Evolutionary conservation across 2,329 filamentous ascomycete species (phyloP).

Genomic region (Podosphaera fusca): DNA sequence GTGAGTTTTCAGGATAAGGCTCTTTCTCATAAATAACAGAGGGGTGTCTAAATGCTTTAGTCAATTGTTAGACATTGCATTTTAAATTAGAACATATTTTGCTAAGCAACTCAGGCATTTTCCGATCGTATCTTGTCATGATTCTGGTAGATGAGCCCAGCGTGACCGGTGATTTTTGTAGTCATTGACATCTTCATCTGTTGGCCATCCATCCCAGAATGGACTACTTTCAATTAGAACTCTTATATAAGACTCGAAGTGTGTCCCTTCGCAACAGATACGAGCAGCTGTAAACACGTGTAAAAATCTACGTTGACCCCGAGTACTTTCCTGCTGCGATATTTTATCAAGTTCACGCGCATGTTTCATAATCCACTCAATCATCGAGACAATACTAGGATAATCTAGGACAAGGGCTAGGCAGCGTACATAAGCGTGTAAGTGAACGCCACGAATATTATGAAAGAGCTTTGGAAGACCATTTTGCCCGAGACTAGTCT

Average conservation of each 20-base stretch:
- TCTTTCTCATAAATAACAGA: no score
- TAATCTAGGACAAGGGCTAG: conserved; percentile 37
- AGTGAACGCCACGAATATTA: conserved; percentile 22
- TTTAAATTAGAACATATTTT: no score
- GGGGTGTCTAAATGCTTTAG: no score
- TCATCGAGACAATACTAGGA: conserved; percentile 29
- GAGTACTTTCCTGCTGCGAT: conserved; percentile 7
- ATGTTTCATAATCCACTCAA: conserved; percentile 34
- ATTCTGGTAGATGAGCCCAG: no score
- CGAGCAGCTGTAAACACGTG: conserved; percentile 9
- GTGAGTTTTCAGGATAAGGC: no score
- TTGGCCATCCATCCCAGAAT: conserved; percentile 14
- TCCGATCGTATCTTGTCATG: no score
- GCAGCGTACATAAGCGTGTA: conserved; percentile 38
- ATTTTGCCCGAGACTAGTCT: conserved; percentile 1
- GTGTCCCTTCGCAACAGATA: conserved; percentile 6
- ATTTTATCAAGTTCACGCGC: conserved; percentile 16
- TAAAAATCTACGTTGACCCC: conserved; percentile 4
- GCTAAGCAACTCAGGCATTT: no score
- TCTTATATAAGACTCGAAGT: conserved; percentile 5
- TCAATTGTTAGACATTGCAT: no score
- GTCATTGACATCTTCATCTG: conserved; percentile 6
- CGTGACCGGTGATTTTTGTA: conserved; percentile 3
- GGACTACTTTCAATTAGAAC: conserved; percentile 9
- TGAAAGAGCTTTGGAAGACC: conserved; percentile 18